phyloP scores from a whole-genome alignment of 352 stramenopile species.

The Blastocystis hominis region DNA sequence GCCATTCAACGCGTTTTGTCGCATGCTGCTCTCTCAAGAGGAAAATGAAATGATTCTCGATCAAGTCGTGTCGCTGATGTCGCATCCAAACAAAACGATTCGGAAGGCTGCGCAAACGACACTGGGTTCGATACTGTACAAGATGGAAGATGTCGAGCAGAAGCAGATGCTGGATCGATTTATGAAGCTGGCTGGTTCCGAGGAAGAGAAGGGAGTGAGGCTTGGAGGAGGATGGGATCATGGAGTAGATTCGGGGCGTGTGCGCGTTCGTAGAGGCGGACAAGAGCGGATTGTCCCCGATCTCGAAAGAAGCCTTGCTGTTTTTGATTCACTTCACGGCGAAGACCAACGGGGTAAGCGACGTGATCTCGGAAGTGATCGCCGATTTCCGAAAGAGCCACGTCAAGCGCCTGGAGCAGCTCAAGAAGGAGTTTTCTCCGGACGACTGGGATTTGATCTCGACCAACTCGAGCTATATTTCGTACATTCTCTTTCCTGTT shows the following conservation, averaged over 20 bases:
- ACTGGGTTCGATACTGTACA: neutral
- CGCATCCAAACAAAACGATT: neutral
- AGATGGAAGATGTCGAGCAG: neutral
- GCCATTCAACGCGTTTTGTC: neutral
- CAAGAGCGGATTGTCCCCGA: neutral
- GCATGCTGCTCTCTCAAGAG: neutral
- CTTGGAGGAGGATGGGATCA: neutral
- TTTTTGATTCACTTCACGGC: neutral
- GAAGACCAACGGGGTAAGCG: neutral
- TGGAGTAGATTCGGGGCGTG: neutral
- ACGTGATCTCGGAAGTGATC: neutral
- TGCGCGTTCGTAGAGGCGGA: neutral
- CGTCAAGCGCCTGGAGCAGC: neutral
- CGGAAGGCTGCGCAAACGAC: neutral
- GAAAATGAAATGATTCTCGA: neutral
- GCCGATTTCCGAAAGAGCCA: slow-evolving; percentile 12
- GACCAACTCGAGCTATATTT: slow-evolving; percentile 8
- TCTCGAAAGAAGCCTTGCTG: slow-evolving; percentile 26
- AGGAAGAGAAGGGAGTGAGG: neutral
- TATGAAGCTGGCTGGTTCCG: neutral
- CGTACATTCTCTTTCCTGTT: neutral
- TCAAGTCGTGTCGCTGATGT: neutral
- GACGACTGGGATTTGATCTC: slow-evolving; percentile 44
- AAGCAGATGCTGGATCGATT: neutral
- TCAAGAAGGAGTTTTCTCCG: neutral